Base-by-base conservation (phyloP, 2,329 filamentous ascomycete genomes). In the Aureobasidium sp. region DNA sequence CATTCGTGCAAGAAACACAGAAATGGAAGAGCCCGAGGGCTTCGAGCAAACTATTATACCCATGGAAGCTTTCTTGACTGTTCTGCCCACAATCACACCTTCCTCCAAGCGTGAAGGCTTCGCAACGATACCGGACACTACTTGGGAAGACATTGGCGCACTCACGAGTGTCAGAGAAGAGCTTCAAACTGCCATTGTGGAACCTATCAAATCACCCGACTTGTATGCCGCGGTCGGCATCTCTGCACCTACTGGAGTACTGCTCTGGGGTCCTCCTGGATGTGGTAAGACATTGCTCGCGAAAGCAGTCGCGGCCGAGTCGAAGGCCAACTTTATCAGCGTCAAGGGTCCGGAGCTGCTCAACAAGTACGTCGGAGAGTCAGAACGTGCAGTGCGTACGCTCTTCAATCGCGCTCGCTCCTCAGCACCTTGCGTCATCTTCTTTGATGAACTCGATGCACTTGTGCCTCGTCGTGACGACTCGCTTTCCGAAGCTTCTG, bases 341-440 rank as follows among this genome's bases (percentile, higher is more conserved):
- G 91, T 99, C 76, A 97, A 97, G 75, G 94, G 94, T 0, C 94
- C 94, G 0, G 94, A 99, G 73, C 81, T 99, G 11, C 83, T 99
- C 49, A 97, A 97, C 80, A 99, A 97, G 72, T 99, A 93, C 72
- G 92, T 99, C 11, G 94, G 94, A 67, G 94, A 99, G 75, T 95
- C 90, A 7, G 94, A 99, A 76, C 88, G 93, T 12, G 90, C 92
- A 0, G 89, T 99, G 1, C 87, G 94, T 25, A 91, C 96, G 72
- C 88, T 97, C 0, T 99, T 99, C 75, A 85, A 87, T 66, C 87
- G 93, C 17, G 94, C 94, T 0, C 85, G 92, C 57, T 89, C 89
- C 0, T 93, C 89, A 8, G 84, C 91, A 0, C 94, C 94, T 0
- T 97, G 93, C 71, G 91, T 99, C 61, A 87, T 99, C 63, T 97